Conservation (phyloP, 306 rosid genomes). For the Styphnolobium japonicum region DNA sequence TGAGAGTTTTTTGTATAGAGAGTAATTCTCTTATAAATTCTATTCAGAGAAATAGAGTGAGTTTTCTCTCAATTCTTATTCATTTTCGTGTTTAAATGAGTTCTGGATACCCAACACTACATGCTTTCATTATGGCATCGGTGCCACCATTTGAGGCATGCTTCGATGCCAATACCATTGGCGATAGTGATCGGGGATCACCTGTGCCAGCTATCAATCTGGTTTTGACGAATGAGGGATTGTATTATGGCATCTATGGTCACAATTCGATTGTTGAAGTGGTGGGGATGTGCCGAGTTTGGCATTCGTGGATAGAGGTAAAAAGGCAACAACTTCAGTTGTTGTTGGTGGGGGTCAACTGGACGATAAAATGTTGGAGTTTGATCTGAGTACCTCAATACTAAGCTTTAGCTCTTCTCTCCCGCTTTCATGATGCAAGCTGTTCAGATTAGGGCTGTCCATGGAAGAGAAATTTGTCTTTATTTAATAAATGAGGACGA, state of each 20-base stretch:
- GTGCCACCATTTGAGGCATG: constrained; percentile 26
- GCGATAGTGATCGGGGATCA: neutral
- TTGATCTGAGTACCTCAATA: constrained; percentile 17
- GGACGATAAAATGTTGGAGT: constrained; percentile 8
- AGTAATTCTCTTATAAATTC: too few species aligned
- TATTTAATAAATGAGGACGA: too few species aligned
- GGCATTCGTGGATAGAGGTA: constrained; percentile 31
- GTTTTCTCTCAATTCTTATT: too few species aligned
- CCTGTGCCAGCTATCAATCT: constrained; percentile 18
- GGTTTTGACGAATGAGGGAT: too few species aligned
- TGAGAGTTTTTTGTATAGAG: too few species aligned
- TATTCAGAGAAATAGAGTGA: neutral
- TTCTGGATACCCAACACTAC: too few species aligned
- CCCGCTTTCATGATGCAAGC: neutral
- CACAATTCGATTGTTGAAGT: constrained; percentile 22
- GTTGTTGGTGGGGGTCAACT: constrained; percentile 9
- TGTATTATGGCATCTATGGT: constrained; percentile 16
- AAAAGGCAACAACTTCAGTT: neutral
- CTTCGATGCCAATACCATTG: neutral
- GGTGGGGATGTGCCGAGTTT: constrained; percentile 7
- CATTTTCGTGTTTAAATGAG: too few species aligned
- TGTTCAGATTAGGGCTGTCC: too few species aligned
- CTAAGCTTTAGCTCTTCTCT: neutral
- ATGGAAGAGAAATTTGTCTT: too few species aligned
- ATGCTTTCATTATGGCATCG: too few species aligned